phyloP scores from a whole-genome alignment of 225 moss, liverwort and hornwort species.

The Polytrichum commune region DNA sequence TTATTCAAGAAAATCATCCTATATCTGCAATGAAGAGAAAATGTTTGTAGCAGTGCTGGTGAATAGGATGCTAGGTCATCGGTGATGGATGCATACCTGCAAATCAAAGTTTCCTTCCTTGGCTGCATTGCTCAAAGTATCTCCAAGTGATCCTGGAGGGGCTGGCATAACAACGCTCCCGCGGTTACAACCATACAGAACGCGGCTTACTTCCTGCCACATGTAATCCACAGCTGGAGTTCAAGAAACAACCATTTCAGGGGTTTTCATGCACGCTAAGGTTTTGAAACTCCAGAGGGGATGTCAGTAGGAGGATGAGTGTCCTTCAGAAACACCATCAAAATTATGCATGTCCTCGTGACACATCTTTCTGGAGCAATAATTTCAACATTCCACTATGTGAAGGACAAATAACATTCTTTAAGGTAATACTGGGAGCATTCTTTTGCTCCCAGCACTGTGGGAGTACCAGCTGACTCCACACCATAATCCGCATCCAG shows the following conservation, averaged over 20 bases:
- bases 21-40: no score
- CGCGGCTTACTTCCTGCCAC: conserved; percentile 53
- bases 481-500: neutral
- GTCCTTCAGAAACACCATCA: neutral
- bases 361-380: neutral
- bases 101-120: conserved; percentile 35
- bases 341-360: neutral
- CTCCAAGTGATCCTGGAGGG: conserved; percentile 6
- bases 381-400: neutral
- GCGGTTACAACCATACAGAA: conserved; percentile 53
- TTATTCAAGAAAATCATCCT: no score
- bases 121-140: conserved; percentile 14
- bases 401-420: neutral
- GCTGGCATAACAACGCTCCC: conserved; percentile 24
- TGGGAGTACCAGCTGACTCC: neutral
- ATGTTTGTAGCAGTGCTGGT: no score
- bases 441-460: neutral
- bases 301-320: neutral
- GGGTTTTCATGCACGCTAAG: no score
- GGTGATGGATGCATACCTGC: conserved; percentile 28
- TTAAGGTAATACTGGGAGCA: no score
- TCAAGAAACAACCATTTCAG: neutral
- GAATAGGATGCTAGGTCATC: no score
- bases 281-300: no score
- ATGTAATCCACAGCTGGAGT: neutral